A percentile compares a stretch with the other conserved stretches of the same genome.
phyloP scores from a whole-genome alignment of 2,329 filamentous ascomycete species.

The Dactylellina drechsleri region DNA sequence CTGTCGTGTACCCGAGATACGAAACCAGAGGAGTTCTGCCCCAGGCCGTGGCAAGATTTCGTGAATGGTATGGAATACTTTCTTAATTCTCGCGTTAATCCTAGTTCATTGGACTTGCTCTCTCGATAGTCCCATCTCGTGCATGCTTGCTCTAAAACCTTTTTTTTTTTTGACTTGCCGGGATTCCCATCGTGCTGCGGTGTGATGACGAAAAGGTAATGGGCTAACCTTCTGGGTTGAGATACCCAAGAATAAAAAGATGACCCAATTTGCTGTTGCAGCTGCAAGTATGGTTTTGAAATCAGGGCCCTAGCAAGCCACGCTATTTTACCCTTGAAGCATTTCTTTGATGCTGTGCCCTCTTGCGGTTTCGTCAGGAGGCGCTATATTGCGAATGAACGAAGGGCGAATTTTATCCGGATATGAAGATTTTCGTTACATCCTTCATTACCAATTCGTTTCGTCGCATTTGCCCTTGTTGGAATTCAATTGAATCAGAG shows the following conservation, averaged over 20 bases:
- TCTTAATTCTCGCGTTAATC: slow-evolving; percentile 5
- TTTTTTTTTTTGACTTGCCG: neutral
- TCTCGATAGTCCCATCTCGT: slow-evolving; percentile 3
- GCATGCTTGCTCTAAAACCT: slow-evolving; percentile 15
- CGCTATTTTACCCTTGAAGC: slow-evolving; percentile 28
- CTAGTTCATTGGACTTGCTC: slow-evolving; percentile 15
- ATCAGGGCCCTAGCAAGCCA: slow-evolving; percentile 6
- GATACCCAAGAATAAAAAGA: slow-evolving; percentile 49
- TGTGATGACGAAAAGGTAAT: slow-evolving; percentile 51
- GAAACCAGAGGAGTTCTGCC: slow-evolving; percentile 82
- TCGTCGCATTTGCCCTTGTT: neutral
- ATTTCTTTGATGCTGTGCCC: slow-evolving; percentile 30
- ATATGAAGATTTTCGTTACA: slow-evolving; percentile 28
- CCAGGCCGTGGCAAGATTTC: slow-evolving; percentile 76
- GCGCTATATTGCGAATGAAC: slow-evolving; percentile 2
- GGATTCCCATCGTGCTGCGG: slow-evolving; percentile 25
- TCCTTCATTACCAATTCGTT: slow-evolving; percentile 4
- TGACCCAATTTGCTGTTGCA: slow-evolving; percentile 32
- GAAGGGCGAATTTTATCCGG: slow-evolving; percentile 34
- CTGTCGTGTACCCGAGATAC: slow-evolving; percentile 80
- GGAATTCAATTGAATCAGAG: neutral
- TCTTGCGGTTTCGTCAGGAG: slow-evolving; percentile 31
- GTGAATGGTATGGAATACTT: slow-evolving; percentile 71
- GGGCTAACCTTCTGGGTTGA: slow-evolving; percentile 36
- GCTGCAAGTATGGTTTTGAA: slow-evolving; percentile 18